phyloP scores from a whole-genome alignment of 805 yeast genomes.

The Myxozyma sirexii region DNA sequence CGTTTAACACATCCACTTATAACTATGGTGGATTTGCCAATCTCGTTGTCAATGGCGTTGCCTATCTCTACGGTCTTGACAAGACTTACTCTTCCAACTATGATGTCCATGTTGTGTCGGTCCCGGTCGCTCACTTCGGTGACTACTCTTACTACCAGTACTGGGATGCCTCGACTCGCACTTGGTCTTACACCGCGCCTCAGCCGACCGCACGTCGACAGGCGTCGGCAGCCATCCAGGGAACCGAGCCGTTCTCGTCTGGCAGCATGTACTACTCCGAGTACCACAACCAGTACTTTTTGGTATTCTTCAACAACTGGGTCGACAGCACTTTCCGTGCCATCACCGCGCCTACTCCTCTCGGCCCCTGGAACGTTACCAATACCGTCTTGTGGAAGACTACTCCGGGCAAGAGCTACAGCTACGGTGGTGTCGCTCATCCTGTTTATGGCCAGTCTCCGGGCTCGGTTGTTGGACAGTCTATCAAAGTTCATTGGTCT shows the following conservation, averaged over 20 bases:
- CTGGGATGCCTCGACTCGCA: constrained; percentile 19
- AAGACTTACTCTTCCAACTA: constrained; percentile 14
- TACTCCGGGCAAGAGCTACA: constrained; percentile 18
- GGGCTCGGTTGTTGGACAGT: constrained; percentile 21
- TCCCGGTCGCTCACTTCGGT: constrained; percentile 5
- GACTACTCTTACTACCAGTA: constrained; percentile 11
- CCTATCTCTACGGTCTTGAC: constrained; percentile 28
- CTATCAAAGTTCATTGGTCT: constrained; percentile 18
- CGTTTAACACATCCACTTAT: constrained; percentile 16
- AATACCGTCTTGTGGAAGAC: constrained; percentile 11
- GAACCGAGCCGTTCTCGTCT: constrained; percentile 23
- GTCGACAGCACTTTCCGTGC: constrained; percentile 25
- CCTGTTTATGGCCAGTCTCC: constrained; percentile 11
- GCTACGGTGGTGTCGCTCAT: constrained; percentile 29
- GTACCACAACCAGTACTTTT: constrained; percentile 27
- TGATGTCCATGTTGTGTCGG: constrained; percentile 32
- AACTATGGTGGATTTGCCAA: constrained; percentile 28
- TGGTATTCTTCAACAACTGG: constrained; percentile 28
- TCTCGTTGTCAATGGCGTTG: constrained; percentile 24
- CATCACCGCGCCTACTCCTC: constrained; percentile 25
- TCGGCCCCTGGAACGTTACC: constrained; percentile 29
- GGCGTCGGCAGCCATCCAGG: constrained; percentile 22
- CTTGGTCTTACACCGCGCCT: constrained; percentile 21
- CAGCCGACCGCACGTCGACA: constrained; percentile 25
- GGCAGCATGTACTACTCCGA: constrained; percentile 29